Percentiles rank a stretch among this genome's conserved stretches.
Conservation (phyloP, 2,329 filamentous ascomycete genomes). For the Gaeumannomyces tritici region DNA sequence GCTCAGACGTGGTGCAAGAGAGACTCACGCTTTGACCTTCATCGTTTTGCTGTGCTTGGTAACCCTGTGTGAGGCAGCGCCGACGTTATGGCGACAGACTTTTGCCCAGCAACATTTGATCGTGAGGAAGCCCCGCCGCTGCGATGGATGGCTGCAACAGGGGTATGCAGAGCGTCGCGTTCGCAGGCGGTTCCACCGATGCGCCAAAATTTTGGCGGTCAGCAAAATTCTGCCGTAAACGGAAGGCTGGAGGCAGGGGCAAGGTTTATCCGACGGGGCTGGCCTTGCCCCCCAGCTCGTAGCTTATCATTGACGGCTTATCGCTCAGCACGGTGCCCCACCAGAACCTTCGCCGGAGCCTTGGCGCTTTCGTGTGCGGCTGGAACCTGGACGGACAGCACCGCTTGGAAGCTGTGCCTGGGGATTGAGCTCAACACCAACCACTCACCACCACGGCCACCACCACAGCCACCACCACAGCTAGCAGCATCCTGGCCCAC, state of each 20-base stretch:
- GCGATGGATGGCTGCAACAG: too few species aligned
- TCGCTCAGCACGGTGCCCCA: neutral
- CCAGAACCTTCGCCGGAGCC: neutral
- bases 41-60: neutral
- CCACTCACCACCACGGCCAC: neutral
- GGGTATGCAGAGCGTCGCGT: neutral
- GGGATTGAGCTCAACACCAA: neutral
- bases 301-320: neutral
- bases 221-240: neutral
- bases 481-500: too few species aligned
- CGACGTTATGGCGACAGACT: too few species aligned
- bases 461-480: too few species aligned
- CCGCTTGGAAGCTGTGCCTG: neutral
- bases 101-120: too few species aligned
- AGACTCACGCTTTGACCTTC: constrained; percentile 3
- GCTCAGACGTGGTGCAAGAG: too few species aligned
- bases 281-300: neutral
- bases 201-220: neutral
- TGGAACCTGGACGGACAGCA: constrained; percentile 1
- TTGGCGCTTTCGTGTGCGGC: neutral
- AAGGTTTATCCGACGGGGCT: neutral
- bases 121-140: too few species aligned
- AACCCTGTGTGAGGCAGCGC: neutral
- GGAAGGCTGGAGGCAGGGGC: neutral
- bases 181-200: too few species aligned